Evolutionary conservation across 768 basidiomycete species (phyloP).

Genomic region (Thelephora aurantiotincta): DNA sequence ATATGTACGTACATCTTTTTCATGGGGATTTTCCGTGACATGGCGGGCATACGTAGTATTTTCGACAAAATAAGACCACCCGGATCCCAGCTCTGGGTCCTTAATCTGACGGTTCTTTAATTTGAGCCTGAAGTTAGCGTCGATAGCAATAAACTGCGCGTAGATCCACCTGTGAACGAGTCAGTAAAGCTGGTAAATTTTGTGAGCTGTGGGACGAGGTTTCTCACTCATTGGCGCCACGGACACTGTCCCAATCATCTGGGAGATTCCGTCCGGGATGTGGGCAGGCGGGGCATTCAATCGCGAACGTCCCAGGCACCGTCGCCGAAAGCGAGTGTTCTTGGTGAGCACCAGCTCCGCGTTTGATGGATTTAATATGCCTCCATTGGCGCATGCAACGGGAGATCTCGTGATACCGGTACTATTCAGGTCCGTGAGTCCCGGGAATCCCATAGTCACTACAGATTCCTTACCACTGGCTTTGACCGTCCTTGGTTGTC

Average conservation of each 20-base stretch:
- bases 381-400: not conserved
- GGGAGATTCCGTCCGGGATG: constrained; percentile 2
- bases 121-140: constrained; percentile 20
- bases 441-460: too few species aligned
- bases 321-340: not conserved
- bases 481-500: not conserved
- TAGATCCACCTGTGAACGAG: constrained; percentile 18
- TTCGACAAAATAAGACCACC: constrained; percentile 10
- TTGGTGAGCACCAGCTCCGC: constrained; percentile 1
- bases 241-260: not conserved
- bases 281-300: too few species aligned
- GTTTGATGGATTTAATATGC: constrained; percentile 1
- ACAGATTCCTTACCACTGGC: not conserved
- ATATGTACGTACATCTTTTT: constrained; percentile 3
- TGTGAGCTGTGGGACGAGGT: too few species aligned
- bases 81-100: constrained; percentile 2
- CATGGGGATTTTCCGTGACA: not conserved
- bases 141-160: constrained; percentile 15
- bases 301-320: not conserved
- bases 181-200: not conserved
- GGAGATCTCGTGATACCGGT: constrained; percentile 1
- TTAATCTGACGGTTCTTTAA: constrained; percentile 11
- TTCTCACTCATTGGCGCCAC: not conserved
- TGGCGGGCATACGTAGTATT: not conserved
- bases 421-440: not conserved